These are phyloP conservation scores for Symbiodinium pilosum DNA, from an alignment of 73 alveolate genomes.

Conservation along the genomic window DNA sequence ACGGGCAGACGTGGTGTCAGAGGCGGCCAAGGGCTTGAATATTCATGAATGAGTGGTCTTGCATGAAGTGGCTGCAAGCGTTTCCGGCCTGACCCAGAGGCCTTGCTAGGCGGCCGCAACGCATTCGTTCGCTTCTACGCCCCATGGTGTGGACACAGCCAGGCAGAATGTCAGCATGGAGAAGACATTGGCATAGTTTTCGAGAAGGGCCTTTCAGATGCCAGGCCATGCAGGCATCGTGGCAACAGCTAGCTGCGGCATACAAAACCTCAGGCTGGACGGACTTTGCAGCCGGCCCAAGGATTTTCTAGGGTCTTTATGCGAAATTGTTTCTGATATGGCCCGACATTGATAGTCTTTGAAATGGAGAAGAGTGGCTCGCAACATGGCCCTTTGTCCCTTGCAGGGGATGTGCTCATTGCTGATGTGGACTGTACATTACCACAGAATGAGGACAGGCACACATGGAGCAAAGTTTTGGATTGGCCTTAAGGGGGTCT, in stretches of 20 bases:
- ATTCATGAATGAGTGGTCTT: too few relatives aligned
- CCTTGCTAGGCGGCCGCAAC: neutral
- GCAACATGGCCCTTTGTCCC: too few relatives aligned
- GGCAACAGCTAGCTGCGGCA: neutral
- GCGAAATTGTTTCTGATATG: neutral
- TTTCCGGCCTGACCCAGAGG: neutral
- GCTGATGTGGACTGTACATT: neutral
- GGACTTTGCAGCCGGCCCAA: neutral
- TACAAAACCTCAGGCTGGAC: neutral
- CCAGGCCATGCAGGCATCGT: neutral
- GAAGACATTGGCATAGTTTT: neutral
- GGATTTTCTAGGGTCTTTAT: neutral
- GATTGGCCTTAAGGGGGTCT: too few relatives aligned
- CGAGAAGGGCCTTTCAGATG: neutral
- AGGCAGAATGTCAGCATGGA: neutral
- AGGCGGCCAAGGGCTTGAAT: neutral
- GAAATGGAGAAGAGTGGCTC: too few relatives aligned
- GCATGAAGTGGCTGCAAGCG: too few relatives aligned
- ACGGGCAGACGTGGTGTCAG: neutral
- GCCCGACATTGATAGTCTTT: neutral
- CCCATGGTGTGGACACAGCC: slow-evolving; percentile 10
- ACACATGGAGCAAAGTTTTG: too few relatives aligned
- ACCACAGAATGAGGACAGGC: neutral
- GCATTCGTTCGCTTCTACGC: slow-evolving; percentile 7
- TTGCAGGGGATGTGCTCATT: neutral